phyloP scores from a whole-genome alignment of 2,329 filamentous ascomycete species.

The Ambrosiella beaveri region DNA sequence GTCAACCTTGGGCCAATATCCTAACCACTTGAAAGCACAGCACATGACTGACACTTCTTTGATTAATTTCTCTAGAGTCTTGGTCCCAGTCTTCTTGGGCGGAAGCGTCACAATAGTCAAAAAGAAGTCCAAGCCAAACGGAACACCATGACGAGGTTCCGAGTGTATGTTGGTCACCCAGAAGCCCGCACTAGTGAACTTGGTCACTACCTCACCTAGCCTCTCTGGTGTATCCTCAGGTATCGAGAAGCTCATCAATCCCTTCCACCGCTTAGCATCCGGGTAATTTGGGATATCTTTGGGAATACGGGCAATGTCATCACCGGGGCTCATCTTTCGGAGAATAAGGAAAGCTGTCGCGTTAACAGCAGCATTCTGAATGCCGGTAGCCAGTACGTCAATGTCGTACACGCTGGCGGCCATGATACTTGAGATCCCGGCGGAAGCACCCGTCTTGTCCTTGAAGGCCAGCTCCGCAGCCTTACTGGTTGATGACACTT shows the following conservation, averaged over 20 bases:
- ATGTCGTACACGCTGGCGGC: conserved; percentile 54
- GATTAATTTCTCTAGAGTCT: conserved; percentile 39
- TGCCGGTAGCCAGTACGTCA: conserved; percentile 48
- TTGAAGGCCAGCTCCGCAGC: conserved; percentile 62
- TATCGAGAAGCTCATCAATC: conserved; percentile 8
- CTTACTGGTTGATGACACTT: conserved; percentile 70
- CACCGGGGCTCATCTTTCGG: conserved; percentile 19
- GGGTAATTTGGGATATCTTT: conserved; percentile 6
- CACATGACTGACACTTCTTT: conserved; percentile 39
- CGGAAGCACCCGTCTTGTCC: conserved; percentile 40
- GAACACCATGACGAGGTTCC: conserved; percentile 5
- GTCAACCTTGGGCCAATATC: conserved; percentile 36
- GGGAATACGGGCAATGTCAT: conserved; percentile 8
- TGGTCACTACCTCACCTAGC: conserved; percentile 5
- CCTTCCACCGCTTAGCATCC: conserved; percentile 7
- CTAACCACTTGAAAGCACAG: conserved; percentile 49
- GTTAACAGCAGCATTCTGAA: conserved; percentile 61
- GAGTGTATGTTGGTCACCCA: conserved; percentile 10
- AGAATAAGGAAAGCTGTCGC: conserved; percentile 65
- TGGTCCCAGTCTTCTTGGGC: conserved; percentile 14
- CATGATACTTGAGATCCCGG: conserved; percentile 61
- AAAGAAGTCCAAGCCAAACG: conserved; percentile 12
- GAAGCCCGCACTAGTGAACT: conserved; percentile 1
- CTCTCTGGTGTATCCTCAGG: conserved; percentile 1
- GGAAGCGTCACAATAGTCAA: conserved; percentile 8